Base-by-base conservation (phyloP, 768 basidiomycete genomes). In the Suillus decipiens region DNA sequence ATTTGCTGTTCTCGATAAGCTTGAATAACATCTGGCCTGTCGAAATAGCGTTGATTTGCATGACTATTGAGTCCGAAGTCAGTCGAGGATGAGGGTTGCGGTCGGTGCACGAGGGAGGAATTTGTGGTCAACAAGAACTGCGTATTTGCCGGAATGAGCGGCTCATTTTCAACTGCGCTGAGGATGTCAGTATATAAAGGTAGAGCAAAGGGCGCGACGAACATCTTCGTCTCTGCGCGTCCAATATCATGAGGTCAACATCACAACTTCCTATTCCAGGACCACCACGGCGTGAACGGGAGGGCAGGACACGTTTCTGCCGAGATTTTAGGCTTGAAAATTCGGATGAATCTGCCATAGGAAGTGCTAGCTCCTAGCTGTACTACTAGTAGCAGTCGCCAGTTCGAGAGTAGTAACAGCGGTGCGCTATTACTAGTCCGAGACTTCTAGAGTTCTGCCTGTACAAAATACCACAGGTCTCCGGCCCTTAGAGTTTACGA, bases 201-300 rank as follows among this genome's bases (percentile, higher is more conserved):
- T 43, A 34, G 34, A 39, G 9, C 61, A 39, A 59, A 61, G 17
- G 47, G 61, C 61, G 55, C 59, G 42, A 83, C 88, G 71, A 73
- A 94, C 94, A 78, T 81, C 86, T 88, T 75, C 86, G 85, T 77
- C 86, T 86, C 69, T 89, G 83, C 66, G 88, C 89, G 68, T 95
- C 93, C 66, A 94, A 75, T 73, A 96, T 91, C 86, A 93, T 88
- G 61, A 86, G 69, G 79, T 96, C 94, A 19, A 88, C 81, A 72
- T 93, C 90, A 72, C 88, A 87, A 64, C 78, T 89, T 61, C 93
- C 92, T 58, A 92, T 85, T 41, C 91, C 92, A 34, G 90, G 89
- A 17, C 91, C 92, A 61, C 91, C 89, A 61, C 93, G 85, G 68
- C 92, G 82, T 61, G 89, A 84, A 69, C 94, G 86, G 74, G 91